Base-by-base conservation (phyloP, 176 grass and related monocot genomes). In the Rhynchospora tenuis region DNA sequence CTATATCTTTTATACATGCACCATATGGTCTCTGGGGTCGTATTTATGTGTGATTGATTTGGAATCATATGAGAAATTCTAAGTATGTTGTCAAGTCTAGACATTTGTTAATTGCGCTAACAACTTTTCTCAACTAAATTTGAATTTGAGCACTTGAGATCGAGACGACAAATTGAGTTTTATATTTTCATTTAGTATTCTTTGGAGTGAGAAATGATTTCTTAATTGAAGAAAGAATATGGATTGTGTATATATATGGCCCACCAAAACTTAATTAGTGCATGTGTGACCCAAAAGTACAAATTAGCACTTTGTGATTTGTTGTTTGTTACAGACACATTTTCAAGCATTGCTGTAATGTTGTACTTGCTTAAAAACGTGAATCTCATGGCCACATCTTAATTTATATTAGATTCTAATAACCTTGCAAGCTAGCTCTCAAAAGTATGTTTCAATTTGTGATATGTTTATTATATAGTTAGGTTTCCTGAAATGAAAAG, bases 321-420 rank as follows among this genome's bases (percentile, higher is more conserved):
- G 31, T 71, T 38, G 19, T 72, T 70, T 70, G 66, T 65, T 15
- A 65, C 62, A 26, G 60, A 26, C 11, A 12, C 24, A 66, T 54
- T 17, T 52, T 17, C 9, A 76, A 29, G 13, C 22, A 51, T 73
- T 76, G 5, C 48, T 75, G 15, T 68, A 7, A 19, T 68, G 47
- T 75, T 75, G 46, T 52, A 75, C 47, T 75, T 8, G 64, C 14
- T 68, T 7, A 76, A 24, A 76, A 76, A 76, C 73, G 73, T 76
- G 73, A 3, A 76, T 52, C 48, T 55, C 48, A 27, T 76, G 73
- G 46, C 14, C 14, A 76, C 9, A 74, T 26, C 42, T 73, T 48
- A 6, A 73, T 47, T 48, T 20, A 54, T 74, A 46, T 51, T 74
- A 52, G 22, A 50, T 73, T 73, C 20, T 24, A 73, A 23, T 28